phyloP scores from a whole-genome alignment of 148 eudicot species.

The Rhododendron simsii region DNA sequence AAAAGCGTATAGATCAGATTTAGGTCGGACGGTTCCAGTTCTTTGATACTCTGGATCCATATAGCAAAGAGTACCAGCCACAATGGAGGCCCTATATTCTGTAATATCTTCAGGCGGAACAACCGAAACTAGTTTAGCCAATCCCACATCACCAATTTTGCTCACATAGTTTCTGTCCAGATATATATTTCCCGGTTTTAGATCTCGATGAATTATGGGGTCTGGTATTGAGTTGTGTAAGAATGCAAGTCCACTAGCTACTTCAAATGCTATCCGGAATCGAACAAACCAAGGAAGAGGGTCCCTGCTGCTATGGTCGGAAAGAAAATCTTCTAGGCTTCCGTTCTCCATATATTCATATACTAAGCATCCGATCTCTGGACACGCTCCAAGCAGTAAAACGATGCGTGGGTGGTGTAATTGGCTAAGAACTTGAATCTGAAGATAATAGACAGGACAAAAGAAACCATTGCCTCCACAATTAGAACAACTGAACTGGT shows the following conservation, averaged over 20 bases:
- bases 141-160: conserved; percentile 71
- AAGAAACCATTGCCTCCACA: conserved; percentile 2
- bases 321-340: conserved; percentile 55
- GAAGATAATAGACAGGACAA: conserved; percentile 16
- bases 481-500: conserved; percentile 9
- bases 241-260: conserved; percentile 68
- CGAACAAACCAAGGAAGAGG: conserved; percentile 70
- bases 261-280: conserved; percentile 61
- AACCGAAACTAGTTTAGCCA: conserved; percentile 57
- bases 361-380: conserved; percentile 66
- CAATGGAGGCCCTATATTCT: conserved; percentile 46
- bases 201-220: conserved; percentile 64
- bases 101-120: conserved; percentile 51
- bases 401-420: conserved; percentile 71
- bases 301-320: conserved; percentile 18
- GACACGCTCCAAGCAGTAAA: conserved; percentile 77
- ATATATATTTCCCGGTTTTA: conserved; percentile 70
- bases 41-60: conserved; percentile 82
- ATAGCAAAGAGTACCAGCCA: conserved; percentile 62
- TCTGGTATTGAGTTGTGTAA: conserved; percentile 66
- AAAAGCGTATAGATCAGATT: conserved; percentile 77
- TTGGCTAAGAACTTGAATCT: conserved; percentile 69
- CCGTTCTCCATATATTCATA: conserved; percentile 82
- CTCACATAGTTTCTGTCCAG: conserved; percentile 49
- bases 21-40: conserved; percentile 71